A percentile compares a stretch with the other conserved stretches of the same genome.
These are phyloP conservation scores for Cinchona pubescens DNA, from an alignment of 257 asterid species.

Conservation along the genomic window DNA sequence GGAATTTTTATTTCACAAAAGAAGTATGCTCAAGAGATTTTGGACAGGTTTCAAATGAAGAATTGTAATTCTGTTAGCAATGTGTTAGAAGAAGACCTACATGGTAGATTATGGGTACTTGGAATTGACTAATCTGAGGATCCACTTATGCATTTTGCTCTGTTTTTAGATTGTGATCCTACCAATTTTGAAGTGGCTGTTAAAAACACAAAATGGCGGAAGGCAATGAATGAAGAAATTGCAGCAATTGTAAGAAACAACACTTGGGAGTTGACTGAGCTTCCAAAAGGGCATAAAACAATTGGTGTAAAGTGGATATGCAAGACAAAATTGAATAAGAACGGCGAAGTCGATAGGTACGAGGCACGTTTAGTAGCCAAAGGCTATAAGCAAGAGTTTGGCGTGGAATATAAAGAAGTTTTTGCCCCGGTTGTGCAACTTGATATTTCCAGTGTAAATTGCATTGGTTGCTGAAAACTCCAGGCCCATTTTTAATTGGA, in stretches of 20 bases:
- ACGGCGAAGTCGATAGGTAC: not conserved
- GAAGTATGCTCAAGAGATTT: too few species aligned
- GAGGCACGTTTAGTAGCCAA: not conserved
- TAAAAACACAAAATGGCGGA: not conserved
- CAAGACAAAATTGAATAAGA: not conserved
- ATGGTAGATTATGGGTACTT: slow-evolving; percentile 5
- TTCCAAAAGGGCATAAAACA: not conserved
- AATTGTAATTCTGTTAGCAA: not conserved
- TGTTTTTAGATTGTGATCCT: not conserved
- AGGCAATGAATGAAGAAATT: not conserved
- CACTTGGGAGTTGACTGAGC: not conserved
- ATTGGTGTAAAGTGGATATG: not conserved
- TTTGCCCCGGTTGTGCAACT: not conserved
- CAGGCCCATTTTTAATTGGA: not conserved
- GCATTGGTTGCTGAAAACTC: slow-evolving; percentile 5
- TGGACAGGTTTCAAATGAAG: too few species aligned
- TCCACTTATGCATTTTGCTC: not conserved
- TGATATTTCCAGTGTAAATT: not conserved
- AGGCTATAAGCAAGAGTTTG: not conserved
- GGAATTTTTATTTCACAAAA: too few species aligned
- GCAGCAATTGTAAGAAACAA: not conserved
- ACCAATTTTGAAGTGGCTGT: not conserved
- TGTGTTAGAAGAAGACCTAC: not conserved
- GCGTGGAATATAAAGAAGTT: not conserved
- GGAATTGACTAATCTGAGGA: not conserved